Base-by-base conservation (phyloP, 2,329 filamentous ascomycete species). In the Rasamsonia emersonii region DNA sequence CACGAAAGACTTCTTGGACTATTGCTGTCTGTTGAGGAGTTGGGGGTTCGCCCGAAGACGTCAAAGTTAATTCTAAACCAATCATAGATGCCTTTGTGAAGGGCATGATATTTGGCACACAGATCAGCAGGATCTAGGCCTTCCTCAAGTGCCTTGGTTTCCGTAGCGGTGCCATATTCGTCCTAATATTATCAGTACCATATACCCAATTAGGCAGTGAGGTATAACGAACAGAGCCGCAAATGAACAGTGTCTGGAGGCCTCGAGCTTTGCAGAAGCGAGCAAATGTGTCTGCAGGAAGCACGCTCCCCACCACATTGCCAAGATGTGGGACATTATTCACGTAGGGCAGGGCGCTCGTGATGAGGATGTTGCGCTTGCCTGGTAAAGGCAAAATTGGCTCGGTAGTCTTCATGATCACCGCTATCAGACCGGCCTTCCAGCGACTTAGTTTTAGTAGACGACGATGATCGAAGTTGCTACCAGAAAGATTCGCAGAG, bases 1-100 rank as follows among this genome's bases (percentile, higher is more conserved):
- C 79, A 35, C 70, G 67, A 62, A 96, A 96, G 44, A 96, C 88
- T 42, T 84, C 77, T 62, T 96, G 91, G 7, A 88, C 84, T 48
- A 98, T 96, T 45, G 86, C 75, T 14, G 86, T 95, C 62, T 96
- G 91, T 50, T 91, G 75, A 33, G 75, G 63, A 11, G 89, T 96
- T 3, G n/a, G 88, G 86, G 4, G 91, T 96, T 38, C 88, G 81
- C 41, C 88, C 91, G 55, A 96, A 98, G 60, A 88, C 80, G 63
- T 96, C 89, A 55, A 96, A 96, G 37, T 75, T 79, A 52, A 96
- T 89, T 53, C 86, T 77, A 65, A 98, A 98, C 86, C 89, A 95
- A 58, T 93, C 75, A 61, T 96, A 96, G 44, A 95, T 82, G 29
- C 82, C 84, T 49, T 86, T 78, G 64, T 95, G 89, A 37, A 93